Conservation (phyloP, 805 yeast genomes). For the Spathaspora sp. region DNA sequence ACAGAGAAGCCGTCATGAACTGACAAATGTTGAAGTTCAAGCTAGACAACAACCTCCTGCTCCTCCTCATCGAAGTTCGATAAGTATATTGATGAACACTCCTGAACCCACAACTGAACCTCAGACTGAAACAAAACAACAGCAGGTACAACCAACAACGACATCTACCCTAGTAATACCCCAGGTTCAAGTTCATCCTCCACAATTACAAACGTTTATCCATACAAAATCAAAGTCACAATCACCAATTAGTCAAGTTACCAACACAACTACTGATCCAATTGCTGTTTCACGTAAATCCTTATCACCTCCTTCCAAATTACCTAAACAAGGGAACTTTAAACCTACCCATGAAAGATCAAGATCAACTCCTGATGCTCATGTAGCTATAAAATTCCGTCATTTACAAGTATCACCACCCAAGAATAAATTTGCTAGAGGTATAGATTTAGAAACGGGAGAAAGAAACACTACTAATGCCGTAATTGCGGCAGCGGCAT, state of each 20-base stretch:
- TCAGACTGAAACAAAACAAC: neutral
- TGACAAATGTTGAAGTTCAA: neutral
- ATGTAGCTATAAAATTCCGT: neutral
- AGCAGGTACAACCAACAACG: too few species aligned
- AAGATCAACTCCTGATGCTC: constrained; percentile 15
- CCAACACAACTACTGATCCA: neutral
- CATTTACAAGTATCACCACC: neutral
- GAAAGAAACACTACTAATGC: constrained; percentile 45
- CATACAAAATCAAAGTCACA: neutral
- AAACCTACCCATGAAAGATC: constrained; percentile 20
- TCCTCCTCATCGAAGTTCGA: constrained; percentile 5
- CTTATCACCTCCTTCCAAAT: constrained; percentile 4
- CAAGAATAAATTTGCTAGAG: constrained; percentile 16
- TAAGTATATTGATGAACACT: constrained; percentile 7
- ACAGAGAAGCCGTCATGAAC: neutral
- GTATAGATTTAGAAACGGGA: constrained; percentile 31
- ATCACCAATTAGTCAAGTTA: neutral
- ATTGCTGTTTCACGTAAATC: neutral
- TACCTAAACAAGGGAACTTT: constrained; percentile 5
- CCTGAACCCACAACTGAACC: constrained; percentile 3
- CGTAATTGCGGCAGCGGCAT: constrained; percentile 76
- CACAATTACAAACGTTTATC: neutral
- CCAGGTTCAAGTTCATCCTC: neutral
- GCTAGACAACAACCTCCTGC: neutral
- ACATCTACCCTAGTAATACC: neutral